phyloP scores from a whole-genome alignment of 2,329 filamentous ascomycete species.

The Trichophyton simii region DNA sequence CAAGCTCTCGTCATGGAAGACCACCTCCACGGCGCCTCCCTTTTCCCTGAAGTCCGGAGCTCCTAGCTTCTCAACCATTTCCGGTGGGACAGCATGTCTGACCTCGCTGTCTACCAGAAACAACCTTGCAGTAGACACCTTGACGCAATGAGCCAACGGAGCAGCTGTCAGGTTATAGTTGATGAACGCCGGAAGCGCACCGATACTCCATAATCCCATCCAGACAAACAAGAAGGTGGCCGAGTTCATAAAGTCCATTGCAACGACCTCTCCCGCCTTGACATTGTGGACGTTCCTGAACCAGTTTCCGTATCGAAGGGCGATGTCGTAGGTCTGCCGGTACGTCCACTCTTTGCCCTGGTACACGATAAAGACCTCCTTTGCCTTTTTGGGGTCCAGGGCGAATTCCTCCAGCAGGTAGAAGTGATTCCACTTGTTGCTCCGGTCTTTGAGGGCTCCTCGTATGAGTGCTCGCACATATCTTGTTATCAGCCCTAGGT shows the following conservation, averaged over 20 bases:
- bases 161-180: conserved; percentile 72
- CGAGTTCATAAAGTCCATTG: conserved; percentile 69
- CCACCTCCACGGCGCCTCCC: conserved; percentile 42
- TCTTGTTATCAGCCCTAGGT: conserved; percentile 48
- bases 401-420: conserved; percentile 62
- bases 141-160: conserved; percentile 61
- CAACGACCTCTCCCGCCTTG: conserved; percentile 61
- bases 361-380: conserved; percentile 51
- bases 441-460: conserved; percentile 38
- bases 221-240: conserved; percentile 64
- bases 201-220: conserved; percentile 70
- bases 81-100: conserved; percentile 36
- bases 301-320: conserved; percentile 63
- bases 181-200: conserved; percentile 71
- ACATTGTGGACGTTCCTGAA: conserved; percentile 52
- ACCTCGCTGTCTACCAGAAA: conserved; percentile 60
- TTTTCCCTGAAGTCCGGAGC: conserved; percentile 28
- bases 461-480: conserved; percentile 37
- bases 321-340: conserved; percentile 57
- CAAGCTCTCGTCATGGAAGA: conserved; percentile 48
- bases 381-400: conserved; percentile 38
- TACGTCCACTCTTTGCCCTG: conserved; percentile 59
- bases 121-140: conserved; percentile 52
- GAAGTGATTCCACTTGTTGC: conserved; percentile 57
- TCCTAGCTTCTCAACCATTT: conserved; percentile 31